phyloP scores from a whole-genome alignment of 2,329 filamentous ascomycete species.

The Chaetomium sp. region DNA sequence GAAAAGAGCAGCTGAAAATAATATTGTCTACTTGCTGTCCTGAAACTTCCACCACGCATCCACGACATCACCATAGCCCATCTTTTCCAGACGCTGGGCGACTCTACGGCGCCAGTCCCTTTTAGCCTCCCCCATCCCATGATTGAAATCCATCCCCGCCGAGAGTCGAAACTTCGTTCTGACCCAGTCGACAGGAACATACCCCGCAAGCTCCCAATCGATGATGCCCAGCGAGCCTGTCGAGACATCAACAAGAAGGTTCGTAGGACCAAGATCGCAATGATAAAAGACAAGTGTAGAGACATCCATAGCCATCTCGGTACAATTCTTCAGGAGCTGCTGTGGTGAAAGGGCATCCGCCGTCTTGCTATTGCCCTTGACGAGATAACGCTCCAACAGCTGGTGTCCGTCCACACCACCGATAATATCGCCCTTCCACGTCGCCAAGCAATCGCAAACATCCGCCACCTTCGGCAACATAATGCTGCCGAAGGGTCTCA shows the following conservation, averaged over 20 bases:
- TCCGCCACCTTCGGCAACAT: conserved; percentile 19
- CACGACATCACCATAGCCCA: conserved; percentile 8
- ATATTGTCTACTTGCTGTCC: not conserved
- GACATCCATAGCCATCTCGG: conserved; percentile 26
- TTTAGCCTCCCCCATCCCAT: not conserved
- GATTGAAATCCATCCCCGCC: conserved; percentile 25
- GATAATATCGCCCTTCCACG: conserved; percentile 5
- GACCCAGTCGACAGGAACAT: conserved; percentile 29
- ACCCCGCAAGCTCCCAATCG: conserved; percentile 29
- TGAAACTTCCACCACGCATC: not conserved
- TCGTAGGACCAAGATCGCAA: conserved; percentile 27
- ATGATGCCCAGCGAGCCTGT: conserved; percentile 25
- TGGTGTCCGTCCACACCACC: conserved; percentile 16
- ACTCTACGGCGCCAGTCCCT: conserved; percentile 8
- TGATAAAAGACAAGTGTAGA: conserved; percentile 27
- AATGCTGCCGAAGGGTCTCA: conserved; percentile 20
- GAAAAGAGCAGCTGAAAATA: not conserved
- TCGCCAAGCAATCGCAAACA: conserved; percentile 13
- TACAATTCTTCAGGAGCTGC: conserved; percentile 9
- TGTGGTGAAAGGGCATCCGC: not conserved
- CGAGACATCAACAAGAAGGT: conserved; percentile 26
- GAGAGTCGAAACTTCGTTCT: conserved; percentile 30
- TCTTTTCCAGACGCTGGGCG: not conserved
- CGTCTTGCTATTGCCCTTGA: not conserved
- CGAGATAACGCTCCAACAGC: conserved; percentile 13